Conservation (phyloP, 805 yeast species). For the Lipomyces chichibuensis region DNA sequence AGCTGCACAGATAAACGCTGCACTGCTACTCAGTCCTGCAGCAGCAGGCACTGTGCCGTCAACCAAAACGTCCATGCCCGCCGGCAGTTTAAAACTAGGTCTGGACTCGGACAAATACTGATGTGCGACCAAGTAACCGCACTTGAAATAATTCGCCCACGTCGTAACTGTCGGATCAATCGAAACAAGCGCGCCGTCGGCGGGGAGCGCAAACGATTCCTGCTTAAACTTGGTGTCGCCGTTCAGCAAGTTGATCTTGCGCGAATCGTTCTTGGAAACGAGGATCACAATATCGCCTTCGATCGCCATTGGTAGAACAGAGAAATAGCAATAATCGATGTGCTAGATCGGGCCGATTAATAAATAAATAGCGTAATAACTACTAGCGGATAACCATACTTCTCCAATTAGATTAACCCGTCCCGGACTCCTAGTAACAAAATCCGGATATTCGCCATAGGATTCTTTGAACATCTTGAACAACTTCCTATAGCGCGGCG, state of each 20-base stretch:
- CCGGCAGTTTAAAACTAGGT: neutral
- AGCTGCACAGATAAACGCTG: slow-evolving; percentile 69
- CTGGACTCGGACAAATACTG: neutral
- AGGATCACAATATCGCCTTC: slow-evolving; percentile 65
- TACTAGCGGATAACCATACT: neutral
- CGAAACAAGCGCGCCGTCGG: slow-evolving; percentile 2
- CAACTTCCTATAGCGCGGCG: neutral
- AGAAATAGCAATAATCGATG: slow-evolving; percentile 66
- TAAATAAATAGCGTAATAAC: no score
- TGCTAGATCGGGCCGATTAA: slow-evolving; percentile 45
- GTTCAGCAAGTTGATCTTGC: neutral
- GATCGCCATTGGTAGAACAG: slow-evolving; percentile 76
- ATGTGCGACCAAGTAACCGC: slow-evolving; percentile 31
- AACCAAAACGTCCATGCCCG: slow-evolving; percentile 51
- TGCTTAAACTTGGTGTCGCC: neutral
- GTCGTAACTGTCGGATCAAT: slow-evolving; percentile 51
- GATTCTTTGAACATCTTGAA: no score
- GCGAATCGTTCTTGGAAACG: slow-evolving; percentile 39
- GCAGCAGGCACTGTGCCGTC: slow-evolving; percentile 73
- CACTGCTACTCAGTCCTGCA: slow-evolving; percentile 69
- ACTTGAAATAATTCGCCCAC: slow-evolving; percentile 59
- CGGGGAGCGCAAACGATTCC: slow-evolving; percentile 14
- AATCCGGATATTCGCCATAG: slow-evolving; percentile 44
- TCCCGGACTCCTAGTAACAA: slow-evolving; percentile 67
- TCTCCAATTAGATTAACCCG: slow-evolving; percentile 75